Evolutionary conservation across 2,329 filamentous ascomycete genomes (phyloP), one percentile per base, ranked within the genome.

Genomic region (Aspergillus brunneoviolaceus): DNA sequence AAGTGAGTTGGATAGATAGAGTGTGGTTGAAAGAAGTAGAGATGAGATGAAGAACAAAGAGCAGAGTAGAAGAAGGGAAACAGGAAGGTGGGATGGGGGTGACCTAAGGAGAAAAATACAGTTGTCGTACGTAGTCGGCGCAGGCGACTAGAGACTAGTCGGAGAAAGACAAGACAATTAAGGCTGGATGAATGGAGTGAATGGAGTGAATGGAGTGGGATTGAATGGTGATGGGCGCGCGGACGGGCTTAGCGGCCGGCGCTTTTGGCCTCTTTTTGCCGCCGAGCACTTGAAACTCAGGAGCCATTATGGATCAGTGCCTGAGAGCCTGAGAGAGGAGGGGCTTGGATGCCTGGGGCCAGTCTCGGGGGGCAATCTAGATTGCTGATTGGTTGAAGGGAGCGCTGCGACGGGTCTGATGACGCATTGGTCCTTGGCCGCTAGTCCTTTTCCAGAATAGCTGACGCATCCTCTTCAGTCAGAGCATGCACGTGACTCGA

Each of bases 321-420:
- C 58, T 60, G 58, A 57, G 49, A 19, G 21, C 49, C 39, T 49
- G 33, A 53, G 19, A 19, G n/a, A 16, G 10, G 16, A 21, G 31
- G n/a, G 29, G 51, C 11, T 35, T 59, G 57, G 57, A 45, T 54
- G 16, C 39, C 39, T 45, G 39, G 39, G 39, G 39, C 14, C 39
- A 19, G 14, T 2, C 33, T 19, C 3, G 16, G 14, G 16, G 14
- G 6, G 16, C 39, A 16, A 19, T 3, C 0, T 5, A 0, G 1
- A 45, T n/a, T 19, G 14, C 5, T 45, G 39, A 14, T n/a, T 19
- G 39, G 39, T 12, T 35, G 33, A 35, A 10, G 4, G 5, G 14
- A 35, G 33, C 33, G 33, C 33, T 12, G 33, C 6, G 14, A 7
- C n/a, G 39, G 39, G 16, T 7, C 39, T 19, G 39, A 45, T 45